Percentiles rank a stretch among this genome's conserved stretches.
These are phyloP conservation scores for Tricholoma matsutake DNA, from an alignment of 768 basidiomycete genomes.

Conservation along the genomic window DNA sequence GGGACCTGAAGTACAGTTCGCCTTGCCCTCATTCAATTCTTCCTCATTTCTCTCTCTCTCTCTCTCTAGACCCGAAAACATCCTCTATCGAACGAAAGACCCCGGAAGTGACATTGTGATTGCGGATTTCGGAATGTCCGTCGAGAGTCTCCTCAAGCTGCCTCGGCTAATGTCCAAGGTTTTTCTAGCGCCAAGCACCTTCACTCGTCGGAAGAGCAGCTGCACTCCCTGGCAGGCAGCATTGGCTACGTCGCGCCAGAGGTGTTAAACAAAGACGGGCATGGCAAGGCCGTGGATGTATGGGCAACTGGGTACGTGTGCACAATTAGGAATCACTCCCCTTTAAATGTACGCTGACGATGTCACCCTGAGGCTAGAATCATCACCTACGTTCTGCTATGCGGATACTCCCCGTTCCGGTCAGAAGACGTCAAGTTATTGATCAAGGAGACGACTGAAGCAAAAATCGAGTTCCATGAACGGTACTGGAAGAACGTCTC, in stretches of 20 bases:
- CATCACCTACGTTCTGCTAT: conserved; percentile 92
- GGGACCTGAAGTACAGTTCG: conserved; percentile 79
- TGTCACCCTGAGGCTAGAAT: conserved; percentile 45
- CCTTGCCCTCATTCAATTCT: background rate
- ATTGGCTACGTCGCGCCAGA: conserved; percentile 93
- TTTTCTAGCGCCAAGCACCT: conserved; percentile 76
- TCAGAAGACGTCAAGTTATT: conserved; percentile 75
- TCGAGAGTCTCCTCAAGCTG: conserved; percentile 5
- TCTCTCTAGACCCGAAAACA: conserved; percentile 84
- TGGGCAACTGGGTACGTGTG: conserved; percentile 84
- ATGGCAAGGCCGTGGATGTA: conserved; percentile 90
- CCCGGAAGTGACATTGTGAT: conserved; percentile 86
- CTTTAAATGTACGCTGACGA: background rate
- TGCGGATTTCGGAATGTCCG: conserved; percentile 95
- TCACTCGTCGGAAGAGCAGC: conserved; percentile 64
- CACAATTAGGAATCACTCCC: background rate
- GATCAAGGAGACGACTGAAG: conserved; percentile 80
- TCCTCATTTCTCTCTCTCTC: background rate
- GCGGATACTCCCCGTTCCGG: conserved; percentile 94
- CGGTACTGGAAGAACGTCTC: conserved; percentile 93
- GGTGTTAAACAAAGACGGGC: conserved; percentile 75
- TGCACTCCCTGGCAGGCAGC: conserved; percentile 72
- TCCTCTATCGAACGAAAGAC: conserved; percentile 81
- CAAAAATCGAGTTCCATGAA: conserved; percentile 88
- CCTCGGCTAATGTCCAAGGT: background rate